Evolutionary conservation across 768 basidiomycete genomes (phyloP), one percentile per base, ranked within the genome.

Genomic region (Calocera viscosa): DNA sequence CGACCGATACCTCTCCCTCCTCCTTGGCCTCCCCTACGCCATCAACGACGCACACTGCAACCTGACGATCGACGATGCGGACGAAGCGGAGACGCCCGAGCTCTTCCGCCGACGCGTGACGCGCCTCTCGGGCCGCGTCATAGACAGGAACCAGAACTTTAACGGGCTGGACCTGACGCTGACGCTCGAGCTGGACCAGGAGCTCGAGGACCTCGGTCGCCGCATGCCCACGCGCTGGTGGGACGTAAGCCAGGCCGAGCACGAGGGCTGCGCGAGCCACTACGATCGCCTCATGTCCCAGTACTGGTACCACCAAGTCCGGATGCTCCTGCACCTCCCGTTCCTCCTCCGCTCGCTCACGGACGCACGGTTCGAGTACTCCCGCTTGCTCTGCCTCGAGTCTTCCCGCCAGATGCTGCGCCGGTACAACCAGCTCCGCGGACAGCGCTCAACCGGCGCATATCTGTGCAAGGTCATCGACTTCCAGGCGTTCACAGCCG

Each of bases 311-410:
- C 30, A 60, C 53, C 53, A 60, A 30, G 53, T 60, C 53, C 53
- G 53, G 26, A 22, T 16, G 53, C 53, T 60, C 14, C 30, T 60
- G 26, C 53, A 60, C 30, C 53, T 60, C 5, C 53, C 53, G 2
- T 60, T 60, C 53, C 53, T 60, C 14, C 53, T 60, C 53, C 53
- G 53, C 30, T 14, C 53, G 53, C 53, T 60, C 53, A 60, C 53
- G 26, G 53, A 60, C 30, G 53, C 30, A 19, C 24, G 53, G 7
- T 60, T 60, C 53, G 53, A 60, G 30, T 60, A 60, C 53, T 60
- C 53, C 14, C 53, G 53, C 30, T 19, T 60, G 53, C 53, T 60
- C 53, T 60, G 53, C 53, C 53, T 60, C 24, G 53, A 60, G 30
- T 28, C 26, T 19, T 28, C 24, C 53, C 53, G 53, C 53, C 53